Conservation (phyloP, 1,284 basidiomycete genomes). For the Fistulina hepatica region DNA sequence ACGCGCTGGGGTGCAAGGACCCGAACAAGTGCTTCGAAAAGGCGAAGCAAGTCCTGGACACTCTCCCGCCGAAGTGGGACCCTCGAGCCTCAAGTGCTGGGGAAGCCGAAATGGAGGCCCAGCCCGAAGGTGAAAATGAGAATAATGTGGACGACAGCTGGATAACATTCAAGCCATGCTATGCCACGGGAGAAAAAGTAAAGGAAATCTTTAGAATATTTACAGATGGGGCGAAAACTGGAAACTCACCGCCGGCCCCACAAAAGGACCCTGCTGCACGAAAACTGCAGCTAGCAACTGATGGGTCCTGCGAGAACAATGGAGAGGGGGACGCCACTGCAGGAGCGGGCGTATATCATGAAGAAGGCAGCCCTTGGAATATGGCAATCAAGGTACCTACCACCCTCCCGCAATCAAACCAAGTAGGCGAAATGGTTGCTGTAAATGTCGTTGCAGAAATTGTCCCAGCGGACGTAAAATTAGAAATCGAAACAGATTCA, state of each 20-base stretch:
- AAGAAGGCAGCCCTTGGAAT: constrained; percentile 11
- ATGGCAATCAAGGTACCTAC: constrained; percentile 13
- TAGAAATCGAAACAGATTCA: constrained; percentile 10
- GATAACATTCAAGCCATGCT: background rate
- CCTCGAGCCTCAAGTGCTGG: constrained; percentile 3
- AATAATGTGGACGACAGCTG: background rate
- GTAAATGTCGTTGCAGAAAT: constrained; percentile 6
- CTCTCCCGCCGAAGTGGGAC: constrained; percentile 10
- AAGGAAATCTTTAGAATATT: background rate
- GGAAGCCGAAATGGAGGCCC: too few relatives aligned
- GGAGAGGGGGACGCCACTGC: constrained; percentile 10
- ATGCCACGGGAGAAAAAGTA: background rate
- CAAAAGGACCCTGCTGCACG: background rate
- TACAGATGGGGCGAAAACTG: background rate
- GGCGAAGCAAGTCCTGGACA: constrained; percentile 6
- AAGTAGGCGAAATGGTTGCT: constrained; percentile 15
- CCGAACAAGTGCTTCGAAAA: constrained; percentile 6
- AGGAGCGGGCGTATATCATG: constrained; percentile 16
- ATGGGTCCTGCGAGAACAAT: constrained; percentile 18
- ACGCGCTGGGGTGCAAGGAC: constrained; percentile 5
- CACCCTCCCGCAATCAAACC: constrained; percentile 13
- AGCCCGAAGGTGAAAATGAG: background rate
- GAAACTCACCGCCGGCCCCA: background rate
- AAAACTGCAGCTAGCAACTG: constrained; percentile 12
- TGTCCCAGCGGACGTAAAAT: background rate